A percentile compares a stretch with the other conserved stretches of the same genome.
These are phyloP conservation scores for Torrubiella hemipterigena DNA, from an alignment of 2,329 filamentous ascomycete species.

Conservation along the genomic window DNA sequence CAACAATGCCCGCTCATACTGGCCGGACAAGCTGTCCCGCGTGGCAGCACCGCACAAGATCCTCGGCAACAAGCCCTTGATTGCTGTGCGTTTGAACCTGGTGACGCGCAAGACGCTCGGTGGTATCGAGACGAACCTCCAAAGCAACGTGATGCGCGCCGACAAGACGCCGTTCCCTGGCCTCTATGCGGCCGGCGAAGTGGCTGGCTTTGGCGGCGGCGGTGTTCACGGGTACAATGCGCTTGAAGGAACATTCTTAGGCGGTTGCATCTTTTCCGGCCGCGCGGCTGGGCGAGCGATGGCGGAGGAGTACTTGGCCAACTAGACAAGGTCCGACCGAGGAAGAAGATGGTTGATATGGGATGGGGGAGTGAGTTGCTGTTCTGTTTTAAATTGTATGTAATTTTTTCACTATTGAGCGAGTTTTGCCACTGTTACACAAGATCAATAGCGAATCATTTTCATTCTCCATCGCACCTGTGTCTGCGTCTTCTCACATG, in stretches of 20 bases:
- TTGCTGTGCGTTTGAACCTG: conserved; percentile 48
- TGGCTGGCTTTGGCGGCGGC: conserved; percentile 48
- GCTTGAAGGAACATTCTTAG: conserved; percentile 50
- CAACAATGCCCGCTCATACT: conserved; percentile 42
- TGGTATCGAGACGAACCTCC: conserved; percentile 46
- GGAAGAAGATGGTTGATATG: too few species aligned
- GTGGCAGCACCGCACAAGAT: conserved; percentile 42
- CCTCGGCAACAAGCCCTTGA: conserved; percentile 42
- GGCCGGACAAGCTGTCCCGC: conserved; percentile 37
- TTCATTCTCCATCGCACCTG: too few species aligned
- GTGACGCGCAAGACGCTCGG: conserved; percentile 50
- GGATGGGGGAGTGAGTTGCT: too few species aligned
- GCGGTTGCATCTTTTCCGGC: conserved; percentile 52
- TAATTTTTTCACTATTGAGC: too few species aligned
- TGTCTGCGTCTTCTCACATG: too few species aligned
- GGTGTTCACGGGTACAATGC: conserved; percentile 51
- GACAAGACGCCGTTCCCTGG: conserved; percentile 37
- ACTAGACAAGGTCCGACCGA: too few species aligned
- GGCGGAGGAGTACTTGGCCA: conserved; percentile 33
- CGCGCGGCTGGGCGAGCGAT: conserved; percentile 43
- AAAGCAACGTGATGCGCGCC: conserved; percentile 41
- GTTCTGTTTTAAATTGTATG: too few species aligned
- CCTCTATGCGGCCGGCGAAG: conserved; percentile 48
- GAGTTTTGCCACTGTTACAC: too few species aligned
- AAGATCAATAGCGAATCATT: too few species aligned